Evolutionary conservation across 305 asterid species (phyloP), one percentile per base, ranked within the genome.

Genomic region (Fraxinus xanthoxyloides): DNA sequence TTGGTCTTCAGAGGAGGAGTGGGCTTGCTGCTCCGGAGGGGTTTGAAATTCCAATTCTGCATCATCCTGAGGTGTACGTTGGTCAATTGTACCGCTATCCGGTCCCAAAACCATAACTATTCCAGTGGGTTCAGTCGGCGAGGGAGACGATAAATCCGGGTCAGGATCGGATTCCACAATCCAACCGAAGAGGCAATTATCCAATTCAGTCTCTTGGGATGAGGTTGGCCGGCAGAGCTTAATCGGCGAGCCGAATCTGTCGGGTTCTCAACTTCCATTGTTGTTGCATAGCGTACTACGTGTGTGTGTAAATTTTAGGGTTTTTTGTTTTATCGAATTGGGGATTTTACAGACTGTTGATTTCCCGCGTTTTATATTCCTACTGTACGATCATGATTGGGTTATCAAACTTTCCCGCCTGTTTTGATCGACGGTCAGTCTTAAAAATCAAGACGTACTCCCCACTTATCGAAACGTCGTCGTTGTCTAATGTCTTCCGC

Each of bases 1-100:
- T 72, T 79, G 84, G 19, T 87, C 91, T 75, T 87, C 90, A 10
- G 92, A 84, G 24, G 88, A 84, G 54, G 85, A 84, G 76, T 56
- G 75, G 23, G 75, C 38, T 5, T 69, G 89, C 79, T 89, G 87
- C 85, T 89, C 91, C 10, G 92, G 92, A 43, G 92, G 92, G 40
- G 92, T 88, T 77, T 80, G 87, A 86, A 77, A 89, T 12, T 51
- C 83, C 8, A 81, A 48, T 9, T 82, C 79, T 9, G 70, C 85
- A 74, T 79, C 85, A 69, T 17, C 75, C 84, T 31, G 81, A 67
- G 78, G 67, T 34, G 73, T 32, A 30, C 75, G 74, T 2, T 61
- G 67, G 6, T 72, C 82, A 65, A 36, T 65, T 5, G 88, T 61
- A 28, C 75, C 12, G 35, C 82, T 82, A 19, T 76, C 85, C 21